Conservation (phyloP, 306 rosid genomes). For the Sicyos baderoa region DNA sequence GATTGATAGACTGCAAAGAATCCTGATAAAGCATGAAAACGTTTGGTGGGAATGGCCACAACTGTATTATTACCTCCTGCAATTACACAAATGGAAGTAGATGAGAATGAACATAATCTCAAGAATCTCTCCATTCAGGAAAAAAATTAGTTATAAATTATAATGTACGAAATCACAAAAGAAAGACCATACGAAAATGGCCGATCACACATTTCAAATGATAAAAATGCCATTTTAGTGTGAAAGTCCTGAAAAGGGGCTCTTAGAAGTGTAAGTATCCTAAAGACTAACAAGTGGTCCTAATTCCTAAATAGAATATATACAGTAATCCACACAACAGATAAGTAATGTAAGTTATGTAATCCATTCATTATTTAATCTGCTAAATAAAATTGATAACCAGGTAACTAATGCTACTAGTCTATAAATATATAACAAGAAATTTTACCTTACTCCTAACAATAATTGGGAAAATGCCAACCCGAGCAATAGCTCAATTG, state of each 20-base stretch:
- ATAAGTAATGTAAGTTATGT: not conserved
- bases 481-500: too few species aligned
- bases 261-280: not conserved
- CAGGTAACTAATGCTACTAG: not conserved
- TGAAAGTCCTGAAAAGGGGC: not conserved
- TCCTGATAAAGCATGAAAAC: conserved; percentile 69
- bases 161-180: not conserved
- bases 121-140: not conserved
- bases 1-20: conserved; percentile 64
- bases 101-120: conserved; percentile 8
- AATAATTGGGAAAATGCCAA: not conserved
- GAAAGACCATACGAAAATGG: not conserved
- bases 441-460: not conserved
- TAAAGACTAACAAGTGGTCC: not conserved
- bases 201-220: not conserved
- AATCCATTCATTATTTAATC: too few species aligned
- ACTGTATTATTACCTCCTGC: conserved; percentile 47
- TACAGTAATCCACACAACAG: not conserved
- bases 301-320: not conserved
- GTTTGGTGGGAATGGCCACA: conserved; percentile 30
- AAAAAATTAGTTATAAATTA: not conserved
- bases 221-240: not conserved
- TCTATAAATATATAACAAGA: not conserved
- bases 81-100: conserved; percentile 23
- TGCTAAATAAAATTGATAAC: too few species aligned